phyloP scores from a whole-genome alignment of 106 monocot species.

The Phalaenopsis equestris region DNA sequence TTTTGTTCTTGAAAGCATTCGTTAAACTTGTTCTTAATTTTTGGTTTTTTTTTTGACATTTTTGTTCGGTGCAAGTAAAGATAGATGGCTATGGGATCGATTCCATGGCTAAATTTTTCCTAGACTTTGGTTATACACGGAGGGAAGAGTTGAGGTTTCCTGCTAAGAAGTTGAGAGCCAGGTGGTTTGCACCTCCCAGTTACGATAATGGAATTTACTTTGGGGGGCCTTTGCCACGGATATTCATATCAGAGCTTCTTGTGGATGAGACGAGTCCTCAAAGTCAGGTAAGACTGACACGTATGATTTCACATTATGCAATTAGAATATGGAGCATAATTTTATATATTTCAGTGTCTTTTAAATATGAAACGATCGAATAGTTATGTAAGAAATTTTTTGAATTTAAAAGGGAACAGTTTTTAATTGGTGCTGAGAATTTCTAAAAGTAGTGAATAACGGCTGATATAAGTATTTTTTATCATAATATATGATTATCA shows the following conservation, averaged over 20 bases:
- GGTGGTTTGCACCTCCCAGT: conserved; percentile 89
- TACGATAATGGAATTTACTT: conserved; percentile 25
- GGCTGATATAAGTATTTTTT: neutral
- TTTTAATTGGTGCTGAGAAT: neutral
- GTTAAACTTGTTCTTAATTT: neutral
- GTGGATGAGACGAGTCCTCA: conserved; percentile 71
- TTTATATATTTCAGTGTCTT: neutral
- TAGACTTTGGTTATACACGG: conserved; percentile 74
- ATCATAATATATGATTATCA: neutral
- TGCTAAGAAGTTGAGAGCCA: conserved; percentile 77
- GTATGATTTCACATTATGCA: neutral
- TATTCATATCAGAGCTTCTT: conserved; percentile 95
- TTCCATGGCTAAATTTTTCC: conserved; percentile 73
- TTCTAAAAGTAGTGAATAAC: neutral
- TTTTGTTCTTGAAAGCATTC: neutral
- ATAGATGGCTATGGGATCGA: conserved; percentile 87
- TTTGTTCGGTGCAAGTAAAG: conserved; percentile 25
- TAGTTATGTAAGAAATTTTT: neutral
- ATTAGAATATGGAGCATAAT: neutral
- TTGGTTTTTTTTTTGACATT: neutral
- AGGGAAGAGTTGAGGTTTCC: conserved; percentile 91
- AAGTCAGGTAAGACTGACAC: conserved; percentile 39
- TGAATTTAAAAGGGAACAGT: neutral
- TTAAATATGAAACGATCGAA: neutral
- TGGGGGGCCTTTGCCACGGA: conserved; percentile 70